Percentiles rank a stretch among this genome's conserved stretches.
phyloP scores from a whole-genome alignment of 805 yeast genomes.

The Lipomyces oligophaga region DNA sequence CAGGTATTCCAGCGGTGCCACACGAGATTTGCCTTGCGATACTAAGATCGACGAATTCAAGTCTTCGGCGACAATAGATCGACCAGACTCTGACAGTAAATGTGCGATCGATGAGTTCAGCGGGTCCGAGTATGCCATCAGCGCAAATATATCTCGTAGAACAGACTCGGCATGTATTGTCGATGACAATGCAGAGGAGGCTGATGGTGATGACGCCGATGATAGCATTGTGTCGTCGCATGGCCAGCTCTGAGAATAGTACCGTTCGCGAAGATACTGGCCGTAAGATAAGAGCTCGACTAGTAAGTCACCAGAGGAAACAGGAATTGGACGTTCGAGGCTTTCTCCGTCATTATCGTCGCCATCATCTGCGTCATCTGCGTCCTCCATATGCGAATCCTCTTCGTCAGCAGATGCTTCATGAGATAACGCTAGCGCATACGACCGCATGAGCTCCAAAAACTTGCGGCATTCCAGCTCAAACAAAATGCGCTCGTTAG shows the following conservation, averaged over 20 bases:
- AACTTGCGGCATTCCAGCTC: slow-evolving; percentile 45
- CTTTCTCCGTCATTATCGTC: slow-evolving; percentile 22
- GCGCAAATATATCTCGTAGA: slow-evolving; percentile 47
- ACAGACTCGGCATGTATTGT: slow-evolving; percentile 39
- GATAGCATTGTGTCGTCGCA: slow-evolving; percentile 34
- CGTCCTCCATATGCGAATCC: neutral
- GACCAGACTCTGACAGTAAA: slow-evolving; percentile 40
- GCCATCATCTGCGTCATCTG: slow-evolving; percentile 3
- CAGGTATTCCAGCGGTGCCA: slow-evolving; percentile 45
- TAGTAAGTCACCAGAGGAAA: slow-evolving; percentile 30
- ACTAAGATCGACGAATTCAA: slow-evolving; percentile 44
- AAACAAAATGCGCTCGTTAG: slow-evolving; percentile 40
- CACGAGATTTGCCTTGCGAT: slow-evolving; percentile 44
- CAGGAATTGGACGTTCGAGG: neutral
- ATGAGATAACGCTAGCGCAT: slow-evolving; percentile 20
- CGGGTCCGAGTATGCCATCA: slow-evolving; percentile 54
- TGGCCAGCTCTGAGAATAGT: too few relatives aligned
- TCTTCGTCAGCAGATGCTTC: neutral
- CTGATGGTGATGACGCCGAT: neutral
- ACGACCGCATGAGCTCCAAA: slow-evolving; percentile 40
- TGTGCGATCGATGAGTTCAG: slow-evolving; percentile 39
- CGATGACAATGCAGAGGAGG: neutral
- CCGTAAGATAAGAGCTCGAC: slow-evolving; percentile 43
- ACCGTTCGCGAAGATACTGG: slow-evolving; percentile 36
- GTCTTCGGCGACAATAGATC: slow-evolving; percentile 42